Percentiles rank a stretch among this genome's conserved stretches.
Conservation (phyloP, 345 rosid genomes). For the Rhizophora mangle region DNA sequence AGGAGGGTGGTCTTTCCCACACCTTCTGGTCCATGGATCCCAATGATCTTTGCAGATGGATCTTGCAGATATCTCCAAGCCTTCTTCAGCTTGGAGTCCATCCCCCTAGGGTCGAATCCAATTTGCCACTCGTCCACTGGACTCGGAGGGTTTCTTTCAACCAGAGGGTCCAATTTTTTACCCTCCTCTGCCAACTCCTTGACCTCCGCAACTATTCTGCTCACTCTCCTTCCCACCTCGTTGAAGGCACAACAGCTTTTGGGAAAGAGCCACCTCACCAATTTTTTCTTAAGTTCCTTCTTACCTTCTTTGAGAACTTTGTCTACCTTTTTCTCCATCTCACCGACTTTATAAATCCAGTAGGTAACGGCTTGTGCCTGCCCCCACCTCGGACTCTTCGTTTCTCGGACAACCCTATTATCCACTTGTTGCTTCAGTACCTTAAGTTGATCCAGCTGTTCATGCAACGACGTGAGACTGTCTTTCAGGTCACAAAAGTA, state of each 20-base stretch:
- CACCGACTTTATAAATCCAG: neutral
- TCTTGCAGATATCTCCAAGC: neutral
- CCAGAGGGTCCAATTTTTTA: neutral
- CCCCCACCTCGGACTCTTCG: neutral
- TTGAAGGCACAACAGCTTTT: neutral
- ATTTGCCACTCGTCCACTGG: neutral
- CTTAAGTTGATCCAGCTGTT: neutral
- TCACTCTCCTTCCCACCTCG: neutral
- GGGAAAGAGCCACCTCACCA: neutral
- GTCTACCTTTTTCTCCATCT: neutral
- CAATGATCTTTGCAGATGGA: neutral
- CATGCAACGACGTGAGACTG: neutral
- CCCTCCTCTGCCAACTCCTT: neutral
- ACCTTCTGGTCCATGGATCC: neutral
- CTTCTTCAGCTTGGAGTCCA: neutral
- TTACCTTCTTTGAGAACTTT: neutral
- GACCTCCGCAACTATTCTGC: neutral
- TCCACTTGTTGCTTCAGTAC: neutral
- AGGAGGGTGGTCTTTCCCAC: conserved; percentile 17
- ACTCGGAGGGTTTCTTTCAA: neutral
- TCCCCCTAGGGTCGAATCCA: neutral
- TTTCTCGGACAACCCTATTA: neutral
- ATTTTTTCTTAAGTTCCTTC: neutral
- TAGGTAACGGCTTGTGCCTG: neutral
- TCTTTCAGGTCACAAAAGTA: neutral